phyloP scores from a whole-genome alignment of 202 grass and related monocot species.

The Schoenoplectus tabernaemontani region DNA sequence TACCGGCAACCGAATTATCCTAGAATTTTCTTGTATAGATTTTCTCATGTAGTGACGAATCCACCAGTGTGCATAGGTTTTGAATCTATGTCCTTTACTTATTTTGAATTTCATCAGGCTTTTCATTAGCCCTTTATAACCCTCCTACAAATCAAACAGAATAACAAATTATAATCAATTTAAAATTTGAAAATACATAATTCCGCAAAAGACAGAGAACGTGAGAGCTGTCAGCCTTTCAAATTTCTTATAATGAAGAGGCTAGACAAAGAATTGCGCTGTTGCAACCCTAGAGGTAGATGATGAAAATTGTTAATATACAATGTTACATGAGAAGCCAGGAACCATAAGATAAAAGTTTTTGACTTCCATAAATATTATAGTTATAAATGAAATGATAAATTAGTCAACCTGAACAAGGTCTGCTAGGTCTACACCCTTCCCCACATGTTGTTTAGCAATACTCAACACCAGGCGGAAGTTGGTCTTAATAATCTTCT shows the following conservation, averaged over 20 bases:
- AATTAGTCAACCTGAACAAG: conserved; percentile 58
- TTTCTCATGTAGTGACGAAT: conserved; percentile 78
- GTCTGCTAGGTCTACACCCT: conserved; percentile 67
- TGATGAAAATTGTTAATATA: no score
- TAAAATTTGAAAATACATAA: neutral
- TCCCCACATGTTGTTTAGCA: conserved; percentile 78
- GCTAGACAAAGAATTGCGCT: no score
- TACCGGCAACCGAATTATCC: conserved; percentile 84
- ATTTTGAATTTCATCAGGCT: conserved; percentile 91
- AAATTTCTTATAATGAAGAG: no score
- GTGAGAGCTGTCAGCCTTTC: neutral
- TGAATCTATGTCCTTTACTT: conserved; percentile 65
- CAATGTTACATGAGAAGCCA: no score
- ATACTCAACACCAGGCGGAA: conserved; percentile 82
- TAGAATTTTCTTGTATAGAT: conserved; percentile 73
- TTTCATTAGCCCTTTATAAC: conserved; percentile 79
- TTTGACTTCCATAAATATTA: neutral
- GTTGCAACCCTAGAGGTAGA: no score
- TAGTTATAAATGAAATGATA: neutral
- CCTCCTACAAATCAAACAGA: conserved; percentile 43
- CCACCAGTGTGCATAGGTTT: conserved; percentile 90
- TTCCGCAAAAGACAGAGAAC: neutral
- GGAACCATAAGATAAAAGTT: no score
- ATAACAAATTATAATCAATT: conserved; percentile 1
- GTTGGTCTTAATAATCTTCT: conserved; percentile 89